Percentiles rank a stretch among this genome's conserved stretches.
These are phyloP conservation scores for Ophiostoma tasmaniense DNA, from an alignment of 2,329 filamentous ascomycete species.

Conservation along the genomic window DNA sequence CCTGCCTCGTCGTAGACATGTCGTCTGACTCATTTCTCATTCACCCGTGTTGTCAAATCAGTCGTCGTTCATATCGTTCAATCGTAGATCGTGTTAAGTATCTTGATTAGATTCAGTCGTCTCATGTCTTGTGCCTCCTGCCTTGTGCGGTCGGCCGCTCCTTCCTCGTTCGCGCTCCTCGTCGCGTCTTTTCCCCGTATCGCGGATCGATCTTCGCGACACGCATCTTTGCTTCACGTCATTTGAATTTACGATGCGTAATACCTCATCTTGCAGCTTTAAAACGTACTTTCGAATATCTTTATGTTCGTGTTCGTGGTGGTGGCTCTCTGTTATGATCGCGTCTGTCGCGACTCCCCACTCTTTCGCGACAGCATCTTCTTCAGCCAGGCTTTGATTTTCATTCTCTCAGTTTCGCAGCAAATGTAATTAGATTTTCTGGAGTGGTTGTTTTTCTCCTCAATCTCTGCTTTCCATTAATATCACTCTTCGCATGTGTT, in stretches of 20 bases:
- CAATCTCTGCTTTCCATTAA: neutral
- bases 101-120: too few species aligned
- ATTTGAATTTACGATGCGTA: neutral
- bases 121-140: neutral
- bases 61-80: neutral
- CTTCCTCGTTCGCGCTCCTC: neutral
- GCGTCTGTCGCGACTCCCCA: slow-evolving; percentile 1
- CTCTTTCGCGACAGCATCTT: neutral
- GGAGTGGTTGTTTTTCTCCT: neutral
- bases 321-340: neutral
- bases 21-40: neutral
- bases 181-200: neutral
- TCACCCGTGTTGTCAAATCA: neutral
- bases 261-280: neutral
- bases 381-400: neutral
- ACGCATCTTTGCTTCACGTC: neutral
- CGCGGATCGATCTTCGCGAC: neutral
- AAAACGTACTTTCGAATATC: neutral
- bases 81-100: too few species aligned
- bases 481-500: neutral
- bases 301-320: neutral
- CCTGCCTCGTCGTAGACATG: neutral
- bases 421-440: neutral
- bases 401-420: neutral
- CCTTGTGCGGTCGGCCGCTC: neutral